Base-by-base conservation (phyloP, 495 filamentous ascomycete genomes). In the Xylaria venustula region DNA sequence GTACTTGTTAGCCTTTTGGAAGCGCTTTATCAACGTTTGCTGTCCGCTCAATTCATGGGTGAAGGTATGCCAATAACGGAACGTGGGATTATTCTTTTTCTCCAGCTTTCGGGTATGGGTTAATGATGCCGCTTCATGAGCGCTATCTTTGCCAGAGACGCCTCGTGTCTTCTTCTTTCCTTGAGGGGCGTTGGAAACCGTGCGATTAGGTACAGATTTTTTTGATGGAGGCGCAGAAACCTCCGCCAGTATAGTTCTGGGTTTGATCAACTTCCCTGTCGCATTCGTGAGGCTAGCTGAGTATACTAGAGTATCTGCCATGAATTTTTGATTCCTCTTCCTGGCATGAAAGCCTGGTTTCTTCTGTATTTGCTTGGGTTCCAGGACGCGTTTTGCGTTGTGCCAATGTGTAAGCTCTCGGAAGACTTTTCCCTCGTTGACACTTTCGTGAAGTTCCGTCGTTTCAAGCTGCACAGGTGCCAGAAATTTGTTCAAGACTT, bases 241-340 rank as follows among this genome's bases (percentile, higher is more conserved):
- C 15, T 17, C 42, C 19, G 37, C 42, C 23, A 83, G 77, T 42
- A 90, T 79, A 0, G 69, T 80, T 64, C 89, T 81, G 3, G 85
- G 87, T 7, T 88, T 78, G n/a, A 92, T 72, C 6, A 73, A 75
- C 56, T 84, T 86, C 4, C 88, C 88, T 2, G 77, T 74, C 7
- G 84, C 75, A 49, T 87, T 87, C 0, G 87, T 87, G 30, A 93
- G 73, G 72, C 88, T 90, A 11, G 83, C 87, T 1, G 89, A 87
- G 69, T 92, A 93, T 2, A 77, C 73, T 47, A 74, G 76, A 73
- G 90, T 89, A 54, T 89, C 85, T 0, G 75, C 76, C 80, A 87
- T 84, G 66, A 80, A 81, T 58, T 83, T 81, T 58, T 88, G 82
- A 1, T 71, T 72, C 58, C 71, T 75, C 41, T 68, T 70, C 47